phyloP scores from a whole-genome alignment of 2,329 filamentous ascomycete species.

The Mollisiaceae sp. region DNA sequence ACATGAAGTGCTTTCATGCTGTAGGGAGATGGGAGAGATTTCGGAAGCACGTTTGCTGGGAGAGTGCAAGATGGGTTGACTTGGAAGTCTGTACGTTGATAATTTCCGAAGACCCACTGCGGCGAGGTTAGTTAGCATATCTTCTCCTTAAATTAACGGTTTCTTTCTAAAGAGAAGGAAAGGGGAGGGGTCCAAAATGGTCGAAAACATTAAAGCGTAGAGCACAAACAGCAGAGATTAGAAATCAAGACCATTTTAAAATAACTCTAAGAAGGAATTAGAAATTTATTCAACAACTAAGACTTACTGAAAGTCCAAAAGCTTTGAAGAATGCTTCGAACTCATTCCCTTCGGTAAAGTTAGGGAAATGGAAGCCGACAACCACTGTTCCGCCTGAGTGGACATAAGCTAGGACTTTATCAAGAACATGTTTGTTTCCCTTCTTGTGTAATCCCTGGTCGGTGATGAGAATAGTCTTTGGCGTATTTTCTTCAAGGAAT shows the following conservation, averaged over 20 bases:
- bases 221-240: background rate
- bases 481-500: conserved; percentile 34
- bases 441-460: conserved; percentile 35
- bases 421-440: conserved; percentile 32
- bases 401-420: conserved; percentile 35
- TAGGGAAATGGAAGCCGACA: conserved; percentile 38
- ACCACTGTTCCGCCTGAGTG: conserved; percentile 37
- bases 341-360: conserved; percentile 29
- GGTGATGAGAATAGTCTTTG: conserved; percentile 37
- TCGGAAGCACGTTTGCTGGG: conserved; percentile 10
- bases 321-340: conserved; percentile 35
- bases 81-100: conserved; percentile 31
- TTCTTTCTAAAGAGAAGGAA: background rate
- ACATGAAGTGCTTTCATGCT: conserved; percentile 43
- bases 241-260: background rate
- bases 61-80: conserved; percentile 31
- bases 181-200: background rate
- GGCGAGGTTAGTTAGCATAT: background rate
- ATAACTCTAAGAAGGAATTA: background rate
- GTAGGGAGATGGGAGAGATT: conserved; percentile 33
- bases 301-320: conserved; percentile 30
- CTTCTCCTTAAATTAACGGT: background rate
- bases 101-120: conserved; percentile 35
- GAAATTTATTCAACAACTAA: background rate
- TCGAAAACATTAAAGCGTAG: background rate